Percentiles rank a stretch among this genome's conserved stretches.
These are phyloP conservation scores for Pyrrhoderma noxium DNA, from an alignment of 1,284 basidiomycete species.

Conservation along the genomic window DNA sequence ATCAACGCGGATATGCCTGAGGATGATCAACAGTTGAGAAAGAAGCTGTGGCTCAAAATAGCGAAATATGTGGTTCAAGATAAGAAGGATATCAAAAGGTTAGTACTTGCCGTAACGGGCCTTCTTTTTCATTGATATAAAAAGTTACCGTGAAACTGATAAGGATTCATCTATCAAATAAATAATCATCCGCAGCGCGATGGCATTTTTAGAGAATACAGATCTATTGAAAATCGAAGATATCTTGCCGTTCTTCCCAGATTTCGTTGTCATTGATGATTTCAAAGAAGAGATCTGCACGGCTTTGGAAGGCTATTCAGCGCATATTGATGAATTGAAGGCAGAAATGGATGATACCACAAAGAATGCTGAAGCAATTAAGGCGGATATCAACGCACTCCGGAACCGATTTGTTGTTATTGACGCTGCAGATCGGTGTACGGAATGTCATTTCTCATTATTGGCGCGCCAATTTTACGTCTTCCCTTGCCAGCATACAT, in stretches of 20 bases:
- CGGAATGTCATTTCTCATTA: constrained; percentile 68
- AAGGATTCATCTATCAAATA: constrained; percentile 9
- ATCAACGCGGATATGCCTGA: constrained; percentile 91
- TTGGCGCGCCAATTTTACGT: constrained; percentile 93
- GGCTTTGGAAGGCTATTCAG: constrained; percentile 90
- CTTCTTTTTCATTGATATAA: no score
- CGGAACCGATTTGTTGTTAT: constrained; percentile 92
- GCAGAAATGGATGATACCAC: constrained; percentile 96
- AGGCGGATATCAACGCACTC: constrained; percentile 81
- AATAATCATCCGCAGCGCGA: constrained; percentile 55
- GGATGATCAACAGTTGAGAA: constrained; percentile 79
- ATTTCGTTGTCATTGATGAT: constrained; percentile 98
- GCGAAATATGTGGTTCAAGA: constrained; percentile 96
- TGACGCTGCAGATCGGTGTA: constrained; percentile 83
- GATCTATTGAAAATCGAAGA: constrained; percentile 97
- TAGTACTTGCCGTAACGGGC: constrained; percentile 34
- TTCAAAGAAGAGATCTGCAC: constrained; percentile 99
- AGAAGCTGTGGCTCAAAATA: constrained; percentile 97
- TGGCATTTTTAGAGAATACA: constrained; percentile 92
- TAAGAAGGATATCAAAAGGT: constrained; percentile 97
- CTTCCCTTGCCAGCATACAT: constrained; percentile 94
- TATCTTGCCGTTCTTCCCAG: constrained; percentile 98
- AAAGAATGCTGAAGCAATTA: constrained; percentile 86
- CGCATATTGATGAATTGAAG: constrained; percentile 87
- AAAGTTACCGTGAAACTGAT: constrained; percentile 8